A percentile compares a stretch with the other conserved stretches of the same genome.
Evolutionary conservation across 2,329 filamentous ascomycete species (phyloP).

Genomic region (Alternaria rosae): DNA sequence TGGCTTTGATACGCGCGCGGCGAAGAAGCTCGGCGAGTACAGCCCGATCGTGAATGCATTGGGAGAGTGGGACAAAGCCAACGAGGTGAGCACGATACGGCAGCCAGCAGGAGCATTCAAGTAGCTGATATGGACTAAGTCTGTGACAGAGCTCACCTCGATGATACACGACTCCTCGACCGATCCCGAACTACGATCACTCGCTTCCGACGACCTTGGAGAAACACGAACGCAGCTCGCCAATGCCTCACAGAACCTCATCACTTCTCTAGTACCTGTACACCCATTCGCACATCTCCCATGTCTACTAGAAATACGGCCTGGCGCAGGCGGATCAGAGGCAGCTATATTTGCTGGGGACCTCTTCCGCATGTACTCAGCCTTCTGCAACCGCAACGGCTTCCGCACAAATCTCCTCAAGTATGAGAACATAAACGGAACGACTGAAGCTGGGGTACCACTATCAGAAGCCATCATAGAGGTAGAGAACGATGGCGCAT

Average conservation of each 20-base stretch:
- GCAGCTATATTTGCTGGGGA: slow-evolving; percentile 89
- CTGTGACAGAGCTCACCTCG: slow-evolving; percentile 72
- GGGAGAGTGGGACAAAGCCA: slow-evolving; percentile 65
- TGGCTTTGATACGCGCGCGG: slow-evolving; percentile 63
- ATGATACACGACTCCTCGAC: slow-evolving; percentile 74
- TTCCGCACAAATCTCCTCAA: slow-evolving; percentile 76
- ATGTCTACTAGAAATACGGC: slow-evolving; percentile 89
- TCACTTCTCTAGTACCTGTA: slow-evolving; percentile 79
- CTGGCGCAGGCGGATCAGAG: slow-evolving; percentile 90
- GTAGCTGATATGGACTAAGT: slow-evolving; percentile 48
- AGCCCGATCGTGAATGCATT: slow-evolving; percentile 60
- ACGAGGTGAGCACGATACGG: slow-evolving; percentile 55
- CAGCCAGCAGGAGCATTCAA: not conserved
- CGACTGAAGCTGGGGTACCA: slow-evolving; percentile 67
- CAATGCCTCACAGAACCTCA: slow-evolving; percentile 71
- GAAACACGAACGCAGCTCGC: slow-evolving; percentile 69
- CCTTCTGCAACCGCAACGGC: slow-evolving; percentile 74
- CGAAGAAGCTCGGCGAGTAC: slow-evolving; percentile 66
- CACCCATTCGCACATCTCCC: slow-evolving; percentile 91
- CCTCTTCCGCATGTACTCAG: slow-evolving; percentile 87
- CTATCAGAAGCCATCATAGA: slow-evolving; percentile 90
- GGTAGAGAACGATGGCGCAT: slow-evolving; percentile 77
- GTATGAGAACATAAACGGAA: slow-evolving; percentile 77
- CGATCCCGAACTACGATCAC: slow-evolving; percentile 65
- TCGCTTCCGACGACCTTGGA: slow-evolving; percentile 74